Percentiles rank a stretch among this genome's conserved stretches.
Conservation (phyloP, 106 monocot genomes). For the Dioscorea alata region DNA sequence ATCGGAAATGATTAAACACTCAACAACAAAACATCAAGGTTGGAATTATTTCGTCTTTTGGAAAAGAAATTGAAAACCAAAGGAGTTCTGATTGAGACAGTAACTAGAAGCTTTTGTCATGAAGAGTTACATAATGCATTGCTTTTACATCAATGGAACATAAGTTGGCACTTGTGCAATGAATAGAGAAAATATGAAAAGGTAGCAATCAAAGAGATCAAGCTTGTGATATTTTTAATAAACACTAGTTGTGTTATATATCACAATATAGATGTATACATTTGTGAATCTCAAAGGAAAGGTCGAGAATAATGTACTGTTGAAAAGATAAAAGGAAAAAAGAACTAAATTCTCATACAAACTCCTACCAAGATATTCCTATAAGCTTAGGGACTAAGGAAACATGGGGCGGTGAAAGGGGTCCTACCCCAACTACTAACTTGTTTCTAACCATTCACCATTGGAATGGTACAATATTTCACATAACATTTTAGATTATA, state of each 20-base stretch:
- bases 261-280: neutral
- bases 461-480: neutral
- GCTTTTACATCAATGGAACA: constrained; percentile 2
- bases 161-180: neutral
- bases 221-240: neutral
- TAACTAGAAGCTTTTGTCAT: neutral
- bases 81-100: neutral
- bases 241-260: neutral
- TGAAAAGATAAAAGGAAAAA: neutral
- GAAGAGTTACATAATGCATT: neutral
- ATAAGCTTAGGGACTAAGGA: constrained; percentile 7
- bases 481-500: no score
- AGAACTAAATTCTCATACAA: neutral
- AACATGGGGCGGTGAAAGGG: neutral
- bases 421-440: neutral
- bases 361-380: neutral
- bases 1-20: no score
- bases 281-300: neutral
- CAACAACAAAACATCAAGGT: no score
- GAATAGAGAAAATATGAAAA: neutral
- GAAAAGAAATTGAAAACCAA: neutral
- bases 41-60: no score
- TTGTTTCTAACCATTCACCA: neutral
- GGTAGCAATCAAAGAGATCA: neutral
- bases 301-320: neutral